Percentiles rank a stretch among this genome's conserved stretches.
phyloP scores from a whole-genome alignment of 2,329 filamentous ascomycete genomes.

The Phaeosphaeriaceae sp. region DNA sequence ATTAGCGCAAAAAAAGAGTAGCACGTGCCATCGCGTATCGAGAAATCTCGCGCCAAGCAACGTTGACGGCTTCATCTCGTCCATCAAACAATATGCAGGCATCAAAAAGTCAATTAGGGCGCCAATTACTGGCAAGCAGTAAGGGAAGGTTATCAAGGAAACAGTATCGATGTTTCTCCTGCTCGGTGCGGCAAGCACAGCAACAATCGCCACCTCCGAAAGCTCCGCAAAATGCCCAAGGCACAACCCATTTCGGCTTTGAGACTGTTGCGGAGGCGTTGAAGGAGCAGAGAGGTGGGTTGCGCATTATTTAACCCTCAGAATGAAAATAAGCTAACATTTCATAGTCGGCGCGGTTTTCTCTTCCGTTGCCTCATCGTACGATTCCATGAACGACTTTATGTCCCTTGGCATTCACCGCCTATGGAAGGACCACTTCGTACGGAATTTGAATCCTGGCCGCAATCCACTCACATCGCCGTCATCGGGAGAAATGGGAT shows the following conservation, averaged over 20 bases:
- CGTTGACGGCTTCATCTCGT: constrained; percentile 12
- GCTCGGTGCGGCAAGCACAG: constrained; percentile 50
- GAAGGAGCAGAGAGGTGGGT: constrained; percentile 72
- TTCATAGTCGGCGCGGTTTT: constrained; percentile 82
- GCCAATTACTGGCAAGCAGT: constrained; percentile 38
- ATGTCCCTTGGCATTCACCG: constrained; percentile 98
- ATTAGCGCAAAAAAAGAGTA: constrained; percentile 10
- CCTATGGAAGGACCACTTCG: constrained; percentile 97
- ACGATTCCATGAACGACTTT: constrained; percentile 98
- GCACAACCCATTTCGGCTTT: constrained; percentile 89
- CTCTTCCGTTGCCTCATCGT: constrained; percentile 90
- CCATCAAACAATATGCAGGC: constrained; percentile 35
- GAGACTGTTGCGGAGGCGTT: constrained; percentile 80
- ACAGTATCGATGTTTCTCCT: constrained; percentile 60
- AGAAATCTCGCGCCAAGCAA: constrained; percentile 40
- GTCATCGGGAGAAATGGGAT: constrained; percentile 50
- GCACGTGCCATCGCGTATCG: constrained; percentile 39
- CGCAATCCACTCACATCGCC: constrained; percentile 56
- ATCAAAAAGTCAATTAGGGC: constrained; percentile 32
- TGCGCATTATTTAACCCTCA: not conserved
- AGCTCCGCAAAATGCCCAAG: constrained; percentile 51
- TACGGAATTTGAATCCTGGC: constrained; percentile 87
- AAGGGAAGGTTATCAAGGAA: constrained; percentile 19
- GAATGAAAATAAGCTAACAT: constrained; percentile 10
- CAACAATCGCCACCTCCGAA: constrained; percentile 46